Percentiles rank a stretch among this genome's conserved stretches.
These are phyloP conservation scores for Excoecaria cochinchinensis DNA, from an alignment of 345 rosid genomes.

Conservation along the genomic window DNA sequence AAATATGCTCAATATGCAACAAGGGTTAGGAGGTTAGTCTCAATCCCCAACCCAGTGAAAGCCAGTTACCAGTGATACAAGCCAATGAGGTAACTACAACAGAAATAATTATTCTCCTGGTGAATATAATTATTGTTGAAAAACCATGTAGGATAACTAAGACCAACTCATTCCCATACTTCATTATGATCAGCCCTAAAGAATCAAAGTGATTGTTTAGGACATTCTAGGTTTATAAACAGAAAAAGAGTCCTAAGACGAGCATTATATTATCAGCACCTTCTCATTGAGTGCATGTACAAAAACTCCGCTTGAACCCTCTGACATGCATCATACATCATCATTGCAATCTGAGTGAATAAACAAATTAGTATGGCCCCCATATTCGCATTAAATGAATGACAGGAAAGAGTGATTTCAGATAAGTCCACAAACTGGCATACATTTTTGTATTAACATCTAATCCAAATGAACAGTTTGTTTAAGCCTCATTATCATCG, in stretches of 20 bases:
- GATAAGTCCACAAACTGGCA: slow-evolving; percentile 10
- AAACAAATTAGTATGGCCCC: slow-evolving; percentile 49
- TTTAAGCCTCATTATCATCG: background rate
- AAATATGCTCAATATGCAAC: background rate
- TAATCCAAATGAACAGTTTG: background rate
- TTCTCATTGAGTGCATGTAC: slow-evolving; percentile 55
- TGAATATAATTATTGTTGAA: background rate
- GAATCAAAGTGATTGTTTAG: slow-evolving; percentile 5
- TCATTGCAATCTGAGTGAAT: slow-evolving; percentile 95
- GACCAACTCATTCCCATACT: slow-evolving; percentile 6
- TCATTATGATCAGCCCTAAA: background rate
- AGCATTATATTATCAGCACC: slow-evolving; percentile 50
- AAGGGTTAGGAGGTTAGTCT: background rate
- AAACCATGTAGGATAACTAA: background rate
- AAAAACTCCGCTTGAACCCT: slow-evolving; percentile 50
- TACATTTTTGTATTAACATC: background rate
- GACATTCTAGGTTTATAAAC: slow-evolving; percentile 19
- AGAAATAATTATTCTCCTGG: background rate
- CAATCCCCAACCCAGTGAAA: slow-evolving; percentile 12
- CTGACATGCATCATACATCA: slow-evolving; percentile 85
- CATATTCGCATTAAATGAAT: slow-evolving; percentile 24
- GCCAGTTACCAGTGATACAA: background rate
- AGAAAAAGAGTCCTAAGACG: slow-evolving; percentile 30
- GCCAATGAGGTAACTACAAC: too few species aligned
- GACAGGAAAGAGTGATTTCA: slow-evolving; percentile 16